phyloP scores from a whole-genome alignment of 345 rosid genomes.

The Populus euphratica region DNA sequence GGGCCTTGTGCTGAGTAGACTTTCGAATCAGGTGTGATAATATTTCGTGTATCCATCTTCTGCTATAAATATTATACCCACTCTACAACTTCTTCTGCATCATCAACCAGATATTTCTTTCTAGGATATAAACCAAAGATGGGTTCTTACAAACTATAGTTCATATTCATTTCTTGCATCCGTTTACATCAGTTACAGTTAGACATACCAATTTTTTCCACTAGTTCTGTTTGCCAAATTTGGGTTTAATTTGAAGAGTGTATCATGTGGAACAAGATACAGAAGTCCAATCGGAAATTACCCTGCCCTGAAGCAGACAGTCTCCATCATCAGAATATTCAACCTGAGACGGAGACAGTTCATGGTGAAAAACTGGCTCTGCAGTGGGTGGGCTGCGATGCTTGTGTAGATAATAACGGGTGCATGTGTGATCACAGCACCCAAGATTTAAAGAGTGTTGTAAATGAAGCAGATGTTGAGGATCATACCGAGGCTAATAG shows the following conservation, averaged over 20 bases:
- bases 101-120: not conserved
- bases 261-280: conserved; percentile 11
- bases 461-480: not conserved
- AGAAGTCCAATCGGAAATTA: conserved; percentile 6
- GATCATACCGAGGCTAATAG: conserved; percentile 24
- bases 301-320: conserved; percentile 11
- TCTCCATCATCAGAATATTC: conserved; percentile 11
- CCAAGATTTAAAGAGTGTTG: not conserved
- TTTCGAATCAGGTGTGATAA: too few species aligned
- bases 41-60: not conserved
- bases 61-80: not conserved
- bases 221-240: not conserved
- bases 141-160: not conserved
- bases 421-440: conserved; percentile 18
- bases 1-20: too few species aligned
- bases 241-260: too few species aligned
- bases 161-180: not conserved
- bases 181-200: too few species aligned
- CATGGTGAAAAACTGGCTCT: conserved; percentile 22
- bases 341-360: conserved; percentile 27
- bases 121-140: not conserved
- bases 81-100: not conserved
- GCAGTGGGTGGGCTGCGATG: conserved; percentile 22
- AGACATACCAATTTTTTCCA: not conserved
- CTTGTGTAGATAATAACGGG: conserved; percentile 33